These are phyloP conservation scores for Medicago ruthenica DNA, from an alignment of 306 rosid species.

Conservation along the genomic window DNA sequence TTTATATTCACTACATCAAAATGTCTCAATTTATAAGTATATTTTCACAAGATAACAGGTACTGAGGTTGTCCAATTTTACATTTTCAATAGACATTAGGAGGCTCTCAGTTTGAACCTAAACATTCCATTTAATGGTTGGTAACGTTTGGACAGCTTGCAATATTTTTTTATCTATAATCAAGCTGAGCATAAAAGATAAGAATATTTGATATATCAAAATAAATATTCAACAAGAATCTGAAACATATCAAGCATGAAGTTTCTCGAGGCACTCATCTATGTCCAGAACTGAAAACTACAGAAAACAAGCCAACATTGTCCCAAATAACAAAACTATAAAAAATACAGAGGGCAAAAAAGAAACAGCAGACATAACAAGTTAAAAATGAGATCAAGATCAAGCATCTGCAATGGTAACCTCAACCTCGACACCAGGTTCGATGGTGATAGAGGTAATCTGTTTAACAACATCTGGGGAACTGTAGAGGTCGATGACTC, in stretches of 20 bases:
- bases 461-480: constrained; percentile 93
- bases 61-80: too few relatives aligned
- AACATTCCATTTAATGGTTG: not conserved
- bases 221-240: not conserved
- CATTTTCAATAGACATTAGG: too few relatives aligned
- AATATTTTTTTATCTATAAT: not conserved
- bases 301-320: constrained; percentile 22
- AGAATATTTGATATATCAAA: not conserved
- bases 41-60: too few relatives aligned
- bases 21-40: too few relatives aligned
- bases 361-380: constrained; percentile 11
- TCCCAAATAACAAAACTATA: constrained; percentile 23
- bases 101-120: too few relatives aligned
- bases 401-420: constrained; percentile 84
- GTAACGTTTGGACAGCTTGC: not conserved
- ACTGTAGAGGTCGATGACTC: constrained; percentile 91
- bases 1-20: too few relatives aligned
- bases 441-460: constrained; percentile 88
- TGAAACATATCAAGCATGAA: constrained; percentile 18
- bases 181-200: not conserved
- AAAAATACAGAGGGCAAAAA: not conserved
- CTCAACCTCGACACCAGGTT: constrained; percentile 95
- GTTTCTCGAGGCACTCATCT: constrained; percentile 30
- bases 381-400: not conserved
- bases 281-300: constrained; percentile 29